These are phyloP conservation scores for Pterulicium gracile DNA, from an alignment of 1,284 basidiomycete genomes.

Conservation along the genomic window DNA sequence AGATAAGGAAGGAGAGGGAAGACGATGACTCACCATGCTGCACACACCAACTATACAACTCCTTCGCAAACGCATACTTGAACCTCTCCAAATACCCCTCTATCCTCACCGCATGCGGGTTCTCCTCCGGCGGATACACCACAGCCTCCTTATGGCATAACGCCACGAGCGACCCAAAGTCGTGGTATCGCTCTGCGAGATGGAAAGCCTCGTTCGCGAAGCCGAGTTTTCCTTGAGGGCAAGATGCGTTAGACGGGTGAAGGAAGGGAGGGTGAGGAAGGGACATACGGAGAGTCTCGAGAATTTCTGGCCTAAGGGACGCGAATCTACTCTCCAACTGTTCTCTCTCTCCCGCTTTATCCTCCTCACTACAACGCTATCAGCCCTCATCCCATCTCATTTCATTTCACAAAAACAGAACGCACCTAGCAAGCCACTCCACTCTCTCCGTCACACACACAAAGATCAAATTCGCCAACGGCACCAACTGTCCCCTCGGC, in stretches of 20 bases:
- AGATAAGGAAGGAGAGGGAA: neutral
- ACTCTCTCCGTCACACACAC: conserved; percentile 65
- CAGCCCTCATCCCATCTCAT: neutral
- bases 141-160: conserved; percentile 65
- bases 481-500: conserved; percentile 56
- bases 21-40: conserved; percentile 46
- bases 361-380: conserved; percentile 35
- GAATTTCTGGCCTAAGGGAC: conserved; percentile 57
- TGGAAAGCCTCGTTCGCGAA: conserved; percentile 62
- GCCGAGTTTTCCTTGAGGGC: conserved; percentile 46
- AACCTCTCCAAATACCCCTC: conserved; percentile 73
- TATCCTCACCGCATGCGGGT: conserved; percentile 49
- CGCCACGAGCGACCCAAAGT: conserved; percentile 75
- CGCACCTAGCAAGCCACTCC: conserved; percentile 56
- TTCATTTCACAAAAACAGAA: conserved; percentile 3
- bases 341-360: conserved; percentile 39
- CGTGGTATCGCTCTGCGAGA: conserved; percentile 78
- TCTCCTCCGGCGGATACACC: conserved; percentile 51
- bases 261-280: conserved; percentile 1
- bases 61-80: conserved; percentile 76
- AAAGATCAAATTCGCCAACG: conserved; percentile 62
- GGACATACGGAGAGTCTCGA: conserved; percentile 65
- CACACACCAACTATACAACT: conserved; percentile 83
- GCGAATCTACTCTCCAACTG: conserved; percentile 57
- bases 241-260: conserved; percentile 6